phyloP scores from a whole-genome alignment of 163 green algal genomes.

The Scenedesmus sp. region DNA sequence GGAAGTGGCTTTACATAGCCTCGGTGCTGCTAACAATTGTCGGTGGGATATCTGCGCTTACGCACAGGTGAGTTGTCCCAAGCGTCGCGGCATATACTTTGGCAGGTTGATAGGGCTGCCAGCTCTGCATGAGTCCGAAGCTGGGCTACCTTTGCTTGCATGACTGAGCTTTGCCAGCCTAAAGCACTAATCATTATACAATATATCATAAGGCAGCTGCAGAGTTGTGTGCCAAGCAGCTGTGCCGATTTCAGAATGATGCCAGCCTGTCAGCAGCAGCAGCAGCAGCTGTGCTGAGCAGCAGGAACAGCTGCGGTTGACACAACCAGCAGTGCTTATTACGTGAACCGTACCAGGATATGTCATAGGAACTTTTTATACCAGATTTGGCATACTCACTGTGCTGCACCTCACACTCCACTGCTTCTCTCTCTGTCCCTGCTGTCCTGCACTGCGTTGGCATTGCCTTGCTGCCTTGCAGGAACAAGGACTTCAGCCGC shows the following conservation, averaged over 20 bases:
- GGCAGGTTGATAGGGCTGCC: too few relatives aligned
- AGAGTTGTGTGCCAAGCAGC: background rate
- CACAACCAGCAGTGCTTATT: too few relatives aligned
- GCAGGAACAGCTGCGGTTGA: too few relatives aligned
- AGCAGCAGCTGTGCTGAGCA: background rate
- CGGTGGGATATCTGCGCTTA: conserved; percentile 37
- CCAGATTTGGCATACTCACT: too few relatives aligned
- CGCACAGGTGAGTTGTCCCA: conserved; percentile 12
- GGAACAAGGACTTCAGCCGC: conserved; percentile 43
- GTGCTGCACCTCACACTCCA: too few relatives aligned
- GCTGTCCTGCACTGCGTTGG: background rate
- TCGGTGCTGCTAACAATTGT: background rate
- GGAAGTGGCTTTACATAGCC: conserved; percentile 33
- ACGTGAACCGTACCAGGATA: too few relatives aligned
- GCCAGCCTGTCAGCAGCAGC: background rate
- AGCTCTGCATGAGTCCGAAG: background rate
- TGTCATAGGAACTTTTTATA: too few relatives aligned
- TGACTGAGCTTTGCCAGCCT: background rate
- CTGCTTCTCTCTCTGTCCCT: background rate
- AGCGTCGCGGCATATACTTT: background rate
- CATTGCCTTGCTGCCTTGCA: background rate
- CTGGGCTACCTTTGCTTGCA: background rate
- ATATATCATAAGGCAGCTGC: background rate
- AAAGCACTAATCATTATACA: background rate
- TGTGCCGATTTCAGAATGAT: background rate